Evolutionary conservation across 352 stramenopile genomes (phyloP), one percentile per base, ranked within the genome.

Genomic region (Phytophthora podocarpi): DNA sequence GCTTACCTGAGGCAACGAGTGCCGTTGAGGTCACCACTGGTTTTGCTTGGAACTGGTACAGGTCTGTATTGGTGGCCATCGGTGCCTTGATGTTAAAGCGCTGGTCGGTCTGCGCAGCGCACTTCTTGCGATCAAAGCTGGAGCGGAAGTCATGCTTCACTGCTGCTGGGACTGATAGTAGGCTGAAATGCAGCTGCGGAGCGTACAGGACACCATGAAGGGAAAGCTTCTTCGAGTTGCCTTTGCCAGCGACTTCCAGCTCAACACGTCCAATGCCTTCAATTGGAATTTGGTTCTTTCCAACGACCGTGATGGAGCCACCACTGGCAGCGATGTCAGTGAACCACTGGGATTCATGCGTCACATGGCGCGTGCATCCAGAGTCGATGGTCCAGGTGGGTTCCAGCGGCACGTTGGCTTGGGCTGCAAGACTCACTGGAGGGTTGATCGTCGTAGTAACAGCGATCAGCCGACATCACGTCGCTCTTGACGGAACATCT

Each of bases 191-290:
- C 45, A 64, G 21, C 40, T 47, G 20, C 0, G 48, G 32, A 2
- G 36, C 47, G 12, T 41, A 48, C 5, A 57, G 31, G 11, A 54
- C 26, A 18, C 9, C 41, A 18, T 59, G 16, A 45, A 56, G 47
- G 39, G 9, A 54, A 18, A 55, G 20, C 8, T n/a, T 63, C 26
- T 43, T 51, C 30, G 3, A 8, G 7, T 42, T 60, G 12, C 41
- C 43, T 47, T 70, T 70, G 28, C 51, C 48, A 6, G 9, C 48
- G 50, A 67, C 59, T 43, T 42, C 15, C 39, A 70, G 27, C 4
- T 59, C 35, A 41, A 70, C 43, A 3, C 56, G 40, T 21, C 59
- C 54, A 53, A 40, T 67, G 2, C 53, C 53, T 50, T 62, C 13
- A 32, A 60, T 60, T 4, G 40, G 16, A 1, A 46, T 40, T 15